Percentiles rank a stretch among this genome's conserved stretches.
Evolutionary conservation across 2,329 filamentous ascomycete species (phyloP).

Genomic region (Pestalotiopsis sp.): DNA sequence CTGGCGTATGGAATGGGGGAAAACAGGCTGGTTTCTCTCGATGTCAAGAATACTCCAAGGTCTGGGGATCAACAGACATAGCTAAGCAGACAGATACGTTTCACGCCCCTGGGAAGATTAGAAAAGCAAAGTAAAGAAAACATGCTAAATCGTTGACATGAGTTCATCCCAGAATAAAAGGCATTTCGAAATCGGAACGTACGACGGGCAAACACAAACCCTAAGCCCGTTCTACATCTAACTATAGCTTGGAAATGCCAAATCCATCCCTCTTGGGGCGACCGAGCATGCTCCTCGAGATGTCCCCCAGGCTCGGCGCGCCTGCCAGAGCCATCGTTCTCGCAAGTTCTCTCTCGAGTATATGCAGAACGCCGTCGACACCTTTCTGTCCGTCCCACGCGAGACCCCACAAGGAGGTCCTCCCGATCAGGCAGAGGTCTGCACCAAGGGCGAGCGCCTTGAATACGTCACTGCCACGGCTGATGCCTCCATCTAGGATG

Average conservation of each 20-base stretch:
- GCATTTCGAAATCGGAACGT: no score
- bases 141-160: no score
- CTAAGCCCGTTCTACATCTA: not conserved
- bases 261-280: not conserved
- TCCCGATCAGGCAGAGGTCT: slow-evolving; percentile 19
- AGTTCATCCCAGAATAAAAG: no score
- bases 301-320: not conserved
- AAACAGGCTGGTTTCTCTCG: no score
- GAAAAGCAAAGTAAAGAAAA: no score
- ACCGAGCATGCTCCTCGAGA: slow-evolving; percentile 1
- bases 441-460: slow-evolving; percentile 22
- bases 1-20: no score
- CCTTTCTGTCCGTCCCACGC: slow-evolving; percentile 5
- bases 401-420: slow-evolving; percentile 17
- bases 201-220: no score
- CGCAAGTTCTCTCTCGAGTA: slow-evolving; percentile 19
- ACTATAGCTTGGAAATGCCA: slow-evolving; percentile 2
- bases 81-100: no score
- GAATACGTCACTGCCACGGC: slow-evolving; percentile 18
- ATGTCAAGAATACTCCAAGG: no score
- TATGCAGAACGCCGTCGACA: not conserved
- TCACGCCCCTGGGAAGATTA: no score
- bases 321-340: slow-evolving; percentile 18
- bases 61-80: no score
- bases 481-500: slow-evolving; percentile 20